Percentiles rank a stretch among this genome's conserved stretches.
Conservation (phyloP, 2,329 filamentous ascomycete genomes). For the Aspergillus novoparasiticus region DNA sequence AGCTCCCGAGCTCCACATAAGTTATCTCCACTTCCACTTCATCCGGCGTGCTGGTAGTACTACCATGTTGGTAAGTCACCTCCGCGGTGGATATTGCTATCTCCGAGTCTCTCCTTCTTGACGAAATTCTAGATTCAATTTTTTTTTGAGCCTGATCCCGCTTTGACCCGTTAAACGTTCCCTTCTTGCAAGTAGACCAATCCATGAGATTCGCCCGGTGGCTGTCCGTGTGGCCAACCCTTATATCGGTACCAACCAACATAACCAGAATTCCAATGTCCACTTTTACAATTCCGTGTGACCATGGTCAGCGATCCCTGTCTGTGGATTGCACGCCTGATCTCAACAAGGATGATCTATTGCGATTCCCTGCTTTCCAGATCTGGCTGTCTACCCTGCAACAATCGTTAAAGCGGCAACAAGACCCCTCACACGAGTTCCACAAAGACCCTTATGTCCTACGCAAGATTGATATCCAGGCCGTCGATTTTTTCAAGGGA, state of each 20-base stretch:
- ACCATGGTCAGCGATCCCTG: conserved; percentile 35
- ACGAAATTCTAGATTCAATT: background rate
- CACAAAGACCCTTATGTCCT: conserved; percentile 55
- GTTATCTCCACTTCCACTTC: background rate
- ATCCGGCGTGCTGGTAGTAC: background rate
- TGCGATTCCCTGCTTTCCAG: conserved; percentile 57
- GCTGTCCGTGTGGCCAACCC: conserved; percentile 15
- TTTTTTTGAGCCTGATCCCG: background rate
- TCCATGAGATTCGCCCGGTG: conserved; percentile 7
- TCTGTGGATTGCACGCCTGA: conserved; percentile 47
- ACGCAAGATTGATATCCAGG: conserved; percentile 55
- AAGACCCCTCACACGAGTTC: conserved; percentile 52
- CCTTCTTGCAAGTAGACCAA: background rate
- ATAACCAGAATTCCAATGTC: conserved; percentile 37
- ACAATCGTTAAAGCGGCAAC: conserved; percentile 52
- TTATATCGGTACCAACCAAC: conserved; percentile 4
- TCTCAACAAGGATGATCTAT: conserved; percentile 48
- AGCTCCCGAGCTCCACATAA: background rate
- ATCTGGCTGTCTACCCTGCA: conserved; percentile 57
- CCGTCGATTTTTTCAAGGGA: conserved; percentile 56
- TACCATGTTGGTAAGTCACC: background rate
- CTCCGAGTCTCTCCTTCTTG: background rate
- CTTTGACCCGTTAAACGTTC: background rate
- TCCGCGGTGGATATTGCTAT: background rate
- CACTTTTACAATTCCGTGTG: conserved; percentile 43